Conservation (phyloP, 768 basidiomycete species). For the Xerocomellus chrysenteron region DNA sequence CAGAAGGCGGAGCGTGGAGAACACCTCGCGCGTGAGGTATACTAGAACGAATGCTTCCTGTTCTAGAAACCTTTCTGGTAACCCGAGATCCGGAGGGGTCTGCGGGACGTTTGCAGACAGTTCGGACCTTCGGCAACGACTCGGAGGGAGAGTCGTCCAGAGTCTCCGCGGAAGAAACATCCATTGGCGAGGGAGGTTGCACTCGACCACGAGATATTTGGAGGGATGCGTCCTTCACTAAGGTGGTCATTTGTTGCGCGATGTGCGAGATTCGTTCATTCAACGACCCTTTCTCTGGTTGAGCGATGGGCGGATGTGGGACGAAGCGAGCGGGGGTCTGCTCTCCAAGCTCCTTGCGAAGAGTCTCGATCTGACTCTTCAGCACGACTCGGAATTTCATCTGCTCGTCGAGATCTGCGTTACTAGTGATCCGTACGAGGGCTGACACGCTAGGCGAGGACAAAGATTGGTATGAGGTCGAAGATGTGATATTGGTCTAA, state of each 20-base stretch:
- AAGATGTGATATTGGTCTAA: constrained; percentile 6
- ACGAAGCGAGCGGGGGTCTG: constrained; percentile 3
- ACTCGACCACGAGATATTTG: neutral
- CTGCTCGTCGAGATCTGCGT: constrained; percentile 45
- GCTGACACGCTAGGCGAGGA: constrained; percentile 57
- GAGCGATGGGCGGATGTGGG: too few species aligned
- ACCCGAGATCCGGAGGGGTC: neutral
- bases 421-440: constrained; percentile 60
- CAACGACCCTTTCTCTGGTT: too few species aligned
- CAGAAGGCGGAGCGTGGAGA: constrained; percentile 22
- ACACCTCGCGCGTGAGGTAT: constrained; percentile 1
- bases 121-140: too few species aligned
- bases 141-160: too few species aligned
- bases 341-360: constrained; percentile 68
- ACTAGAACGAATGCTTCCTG: neutral
- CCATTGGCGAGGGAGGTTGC: neutral
- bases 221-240: neutral
- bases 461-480: neutral
- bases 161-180: neutral
- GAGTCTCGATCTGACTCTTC: constrained; percentile 55
- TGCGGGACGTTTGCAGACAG: too few species aligned
- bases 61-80: neutral
- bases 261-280: too few species aligned
- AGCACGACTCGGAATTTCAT: constrained; percentile 51
- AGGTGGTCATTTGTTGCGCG: too few species aligned